Conservation (phyloP, 1,284 basidiomycete genomes). For the Trichosporon ovoides region DNA sequence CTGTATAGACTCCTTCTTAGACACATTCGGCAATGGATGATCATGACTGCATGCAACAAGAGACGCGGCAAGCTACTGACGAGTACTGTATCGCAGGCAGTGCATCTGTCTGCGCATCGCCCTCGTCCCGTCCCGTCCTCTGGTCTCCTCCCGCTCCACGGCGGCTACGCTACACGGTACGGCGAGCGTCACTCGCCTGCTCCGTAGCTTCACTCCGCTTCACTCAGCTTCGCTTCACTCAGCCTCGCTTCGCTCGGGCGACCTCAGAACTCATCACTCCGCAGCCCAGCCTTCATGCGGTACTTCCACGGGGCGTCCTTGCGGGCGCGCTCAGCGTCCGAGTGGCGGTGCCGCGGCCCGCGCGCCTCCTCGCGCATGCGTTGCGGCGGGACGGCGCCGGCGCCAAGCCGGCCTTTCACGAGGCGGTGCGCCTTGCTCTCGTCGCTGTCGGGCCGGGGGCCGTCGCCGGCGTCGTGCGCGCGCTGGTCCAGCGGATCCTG, state of each 20-base stretch:
- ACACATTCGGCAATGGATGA: background rate
- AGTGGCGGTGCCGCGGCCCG: conserved; percentile 1
- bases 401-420: background rate
- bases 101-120: too few species aligned
- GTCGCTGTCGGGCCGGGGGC: conserved; percentile 19
- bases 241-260: background rate
- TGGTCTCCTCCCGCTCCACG: too few species aligned
- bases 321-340: conserved; percentile 5
- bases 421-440: conserved; percentile 1
- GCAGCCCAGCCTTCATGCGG: conserved; percentile 34
- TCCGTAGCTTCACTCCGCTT: too few species aligned
- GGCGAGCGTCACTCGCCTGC: too few species aligned
- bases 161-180: too few species aligned
- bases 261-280: conserved; percentile 37
- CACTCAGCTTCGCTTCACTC: too few species aligned
- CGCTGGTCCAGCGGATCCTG: conserved; percentile 42
- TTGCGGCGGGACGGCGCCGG: background rate
- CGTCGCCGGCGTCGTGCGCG: conserved; percentile 41
- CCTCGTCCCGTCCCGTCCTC: too few species aligned
- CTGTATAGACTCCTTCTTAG: background rate
- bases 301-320: conserved; percentile 6
- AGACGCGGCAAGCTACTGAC: too few species aligned
- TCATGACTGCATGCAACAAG: conserved; percentile 7
- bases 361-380: background rate
- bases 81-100: too few species aligned